Percentiles rank a stretch among this genome's conserved stretches.
phyloP scores from a whole-genome alignment of 1,284 basidiomycete species.

The Anthracocystis panici-leucophaei region DNA sequence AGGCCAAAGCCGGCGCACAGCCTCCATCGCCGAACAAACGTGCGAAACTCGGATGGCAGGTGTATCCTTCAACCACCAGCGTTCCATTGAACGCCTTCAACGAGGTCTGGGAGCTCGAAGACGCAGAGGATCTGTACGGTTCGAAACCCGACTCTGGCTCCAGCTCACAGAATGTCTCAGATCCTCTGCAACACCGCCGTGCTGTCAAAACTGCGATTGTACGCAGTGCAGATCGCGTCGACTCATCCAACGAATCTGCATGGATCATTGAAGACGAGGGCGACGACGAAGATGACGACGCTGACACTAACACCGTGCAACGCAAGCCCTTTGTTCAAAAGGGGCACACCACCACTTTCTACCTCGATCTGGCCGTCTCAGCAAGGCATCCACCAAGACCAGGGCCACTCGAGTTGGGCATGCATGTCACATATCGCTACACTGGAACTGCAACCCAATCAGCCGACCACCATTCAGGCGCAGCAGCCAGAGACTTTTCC shows the following conservation, averaged over 20 bases:
- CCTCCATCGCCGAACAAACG: not conserved
- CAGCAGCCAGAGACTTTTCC: slow-evolving; percentile 25
- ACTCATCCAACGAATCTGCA: slow-evolving; percentile 8
- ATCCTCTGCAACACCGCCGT: not conserved
- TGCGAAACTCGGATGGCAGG: slow-evolving; percentile 28
- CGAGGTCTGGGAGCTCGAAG: slow-evolving; percentile 62
- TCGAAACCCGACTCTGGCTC: slow-evolving; percentile 11
- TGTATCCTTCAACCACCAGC: slow-evolving; percentile 38
- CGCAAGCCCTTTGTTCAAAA: slow-evolving; percentile 35
- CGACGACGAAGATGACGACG: slow-evolving; percentile 21
- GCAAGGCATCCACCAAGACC: slow-evolving; percentile 14
- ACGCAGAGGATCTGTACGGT: slow-evolving; percentile 47
- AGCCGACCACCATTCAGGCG: not conserved
- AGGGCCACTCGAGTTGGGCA: slow-evolving; percentile 36
- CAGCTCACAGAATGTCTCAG: not conserved
- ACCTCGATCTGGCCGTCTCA: slow-evolving; percentile 36
- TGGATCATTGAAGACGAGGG: slow-evolving; percentile 31
- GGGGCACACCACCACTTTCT: slow-evolving; percentile 40
- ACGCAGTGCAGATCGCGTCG: not conserved
- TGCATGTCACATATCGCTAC: slow-evolving; percentile 57
- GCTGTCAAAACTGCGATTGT: slow-evolving; percentile 27
- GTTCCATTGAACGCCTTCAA: slow-evolving; percentile 56
- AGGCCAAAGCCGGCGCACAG: not conserved
- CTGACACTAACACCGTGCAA: not conserved
- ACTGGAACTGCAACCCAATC: slow-evolving; percentile 1